Conservation (phyloP, 1,139 yeast genomes). For the Hansenula lynferdii region DNA sequence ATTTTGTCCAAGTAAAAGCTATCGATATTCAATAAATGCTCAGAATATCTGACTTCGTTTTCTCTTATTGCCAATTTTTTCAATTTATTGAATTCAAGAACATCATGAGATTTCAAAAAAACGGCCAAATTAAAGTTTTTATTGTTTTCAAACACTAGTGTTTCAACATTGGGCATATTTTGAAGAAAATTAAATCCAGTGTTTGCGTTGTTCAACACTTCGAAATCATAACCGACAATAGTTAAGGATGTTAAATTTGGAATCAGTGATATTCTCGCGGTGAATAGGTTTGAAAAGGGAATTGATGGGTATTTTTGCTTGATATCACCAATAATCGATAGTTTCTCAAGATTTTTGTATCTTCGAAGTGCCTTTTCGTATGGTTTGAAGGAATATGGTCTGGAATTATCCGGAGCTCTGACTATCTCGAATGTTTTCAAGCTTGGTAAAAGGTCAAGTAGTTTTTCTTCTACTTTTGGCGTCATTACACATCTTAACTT, state of each 20-base stretch:
- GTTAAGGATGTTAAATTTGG: conserved; percentile 14
- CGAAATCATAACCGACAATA: conserved; percentile 19
- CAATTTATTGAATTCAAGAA: conserved; percentile 8
- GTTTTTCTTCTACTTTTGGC: conserved; percentile 13
- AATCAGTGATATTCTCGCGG: conserved; percentile 3
- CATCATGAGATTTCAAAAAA: conserved; percentile 14
- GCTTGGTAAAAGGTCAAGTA: conserved; percentile 11
- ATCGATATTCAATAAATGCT: conserved; percentile 11
- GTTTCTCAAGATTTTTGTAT: conserved; percentile 8
- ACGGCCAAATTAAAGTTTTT: conserved; percentile 12
- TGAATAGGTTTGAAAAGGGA: conserved; percentile 17
- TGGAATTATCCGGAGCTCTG: conserved; percentile 4
- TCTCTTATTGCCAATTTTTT: conserved; percentile 15
- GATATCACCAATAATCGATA: conserved; percentile 14
- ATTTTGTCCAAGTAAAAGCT: conserved; percentile 9
- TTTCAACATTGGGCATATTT: conserved; percentile 12
- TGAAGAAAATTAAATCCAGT: conserved; percentile 18
- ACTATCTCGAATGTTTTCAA: conserved; percentile 12
- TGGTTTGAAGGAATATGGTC: conserved; percentile 6
- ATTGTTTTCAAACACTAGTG: conserved; percentile 18
- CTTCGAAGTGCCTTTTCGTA: conserved; percentile 4
- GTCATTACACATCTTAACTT: conserved; percentile 12
- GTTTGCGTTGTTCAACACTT: conserved; percentile 9
- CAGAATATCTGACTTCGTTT: conserved; percentile 11
- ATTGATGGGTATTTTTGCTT: conserved; percentile 12